phyloP scores from a whole-genome alignment of 1,284 basidiomycete genomes.

The Cryptococcus depauperatus region DNA sequence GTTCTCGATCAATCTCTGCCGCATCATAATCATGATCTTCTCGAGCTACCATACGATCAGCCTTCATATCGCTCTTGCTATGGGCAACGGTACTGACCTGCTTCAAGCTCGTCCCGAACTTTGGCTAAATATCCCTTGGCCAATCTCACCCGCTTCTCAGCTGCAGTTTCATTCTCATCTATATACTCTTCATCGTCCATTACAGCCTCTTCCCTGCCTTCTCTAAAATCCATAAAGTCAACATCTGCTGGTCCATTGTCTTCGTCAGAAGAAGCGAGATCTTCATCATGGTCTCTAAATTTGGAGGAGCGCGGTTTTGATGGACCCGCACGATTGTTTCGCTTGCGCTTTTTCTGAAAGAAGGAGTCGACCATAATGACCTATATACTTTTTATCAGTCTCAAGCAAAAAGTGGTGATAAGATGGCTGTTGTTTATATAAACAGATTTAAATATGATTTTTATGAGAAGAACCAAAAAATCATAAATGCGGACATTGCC shows the following conservation, averaged over 20 bases:
- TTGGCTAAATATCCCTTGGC: conserved; percentile 84
- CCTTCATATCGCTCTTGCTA: conserved; percentile 4
- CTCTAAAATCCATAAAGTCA: conserved; percentile 65
- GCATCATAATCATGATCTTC: conserved; percentile 79
- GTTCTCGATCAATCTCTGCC: conserved; percentile 82
- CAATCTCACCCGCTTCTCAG: conserved; percentile 82
- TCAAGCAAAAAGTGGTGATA: no score
- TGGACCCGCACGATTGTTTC: conserved; percentile 44
- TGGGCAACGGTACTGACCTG: conserved; percentile 50
- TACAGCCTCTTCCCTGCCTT: conserved; percentile 50
- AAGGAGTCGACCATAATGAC: conserved; percentile 69
- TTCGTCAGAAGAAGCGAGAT: conserved; percentile 56
- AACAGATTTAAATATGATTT: no score
- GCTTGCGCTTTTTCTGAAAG: conserved; percentile 65
- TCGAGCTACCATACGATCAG: no score
- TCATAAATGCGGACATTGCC: no score
- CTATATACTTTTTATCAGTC: no score
- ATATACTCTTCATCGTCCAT: conserved; percentile 63
- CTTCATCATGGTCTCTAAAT: conserved; percentile 53
- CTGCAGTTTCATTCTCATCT: conserved; percentile 75
- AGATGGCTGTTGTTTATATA: no score
- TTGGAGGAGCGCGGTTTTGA: conserved; percentile 6
- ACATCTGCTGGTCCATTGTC: conserved; percentile 51
- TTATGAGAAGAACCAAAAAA: no score
- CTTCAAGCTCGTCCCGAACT: conserved; percentile 60